phyloP scores from a whole-genome alignment of 2,329 filamentous ascomycete species.

The Chaetothyriales sp. region DNA sequence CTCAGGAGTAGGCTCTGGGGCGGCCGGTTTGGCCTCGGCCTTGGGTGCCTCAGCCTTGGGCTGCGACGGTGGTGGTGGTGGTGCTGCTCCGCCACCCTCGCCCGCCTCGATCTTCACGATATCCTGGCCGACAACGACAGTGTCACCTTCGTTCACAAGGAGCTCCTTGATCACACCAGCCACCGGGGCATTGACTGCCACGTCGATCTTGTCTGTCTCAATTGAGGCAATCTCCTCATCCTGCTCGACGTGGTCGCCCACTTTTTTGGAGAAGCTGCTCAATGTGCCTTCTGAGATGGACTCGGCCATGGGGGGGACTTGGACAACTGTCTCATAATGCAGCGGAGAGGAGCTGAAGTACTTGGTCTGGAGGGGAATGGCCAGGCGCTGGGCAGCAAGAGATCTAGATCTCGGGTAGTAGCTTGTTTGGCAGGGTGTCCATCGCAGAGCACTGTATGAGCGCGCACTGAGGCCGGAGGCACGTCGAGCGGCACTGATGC shows the following conservation, averaged over 20 bases:
- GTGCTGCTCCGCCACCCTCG: conserved; percentile 41
- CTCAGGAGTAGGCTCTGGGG: not conserved
- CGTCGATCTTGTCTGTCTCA: conserved; percentile 99
- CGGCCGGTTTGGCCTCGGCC: conserved; percentile 44
- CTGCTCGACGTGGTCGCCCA: conserved; percentile 85
- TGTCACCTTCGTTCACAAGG: conserved; percentile 84
- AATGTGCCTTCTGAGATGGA: conserved; percentile 95
- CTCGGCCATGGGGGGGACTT: conserved; percentile 96
- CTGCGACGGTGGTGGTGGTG: too few species aligned
- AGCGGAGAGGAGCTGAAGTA: conserved; percentile 15
- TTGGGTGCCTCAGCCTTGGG: conserved; percentile 34
- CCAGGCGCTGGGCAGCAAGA: conserved; percentile 2
- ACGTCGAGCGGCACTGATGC: conserved; percentile 9
- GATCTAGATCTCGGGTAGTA: not conserved
- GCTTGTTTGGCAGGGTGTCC: conserved; percentile 3
- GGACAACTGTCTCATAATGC: conserved; percentile 55
- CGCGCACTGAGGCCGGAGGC: conserved; percentile 6
- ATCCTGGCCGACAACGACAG: conserved; percentile 85
- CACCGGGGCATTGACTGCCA: conserved; percentile 85
- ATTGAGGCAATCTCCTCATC: conserved; percentile 98
- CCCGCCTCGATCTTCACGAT: conserved; percentile 74
- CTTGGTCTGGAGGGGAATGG: conserved; percentile 5
- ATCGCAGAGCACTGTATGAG: conserved; percentile 11
- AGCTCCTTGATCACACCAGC: conserved; percentile 85
- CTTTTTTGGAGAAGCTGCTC: conserved; percentile 85